Evolutionary conservation across 768 basidiomycete species (phyloP).

Genomic region (Strobilomyces echinocephalus): DNA sequence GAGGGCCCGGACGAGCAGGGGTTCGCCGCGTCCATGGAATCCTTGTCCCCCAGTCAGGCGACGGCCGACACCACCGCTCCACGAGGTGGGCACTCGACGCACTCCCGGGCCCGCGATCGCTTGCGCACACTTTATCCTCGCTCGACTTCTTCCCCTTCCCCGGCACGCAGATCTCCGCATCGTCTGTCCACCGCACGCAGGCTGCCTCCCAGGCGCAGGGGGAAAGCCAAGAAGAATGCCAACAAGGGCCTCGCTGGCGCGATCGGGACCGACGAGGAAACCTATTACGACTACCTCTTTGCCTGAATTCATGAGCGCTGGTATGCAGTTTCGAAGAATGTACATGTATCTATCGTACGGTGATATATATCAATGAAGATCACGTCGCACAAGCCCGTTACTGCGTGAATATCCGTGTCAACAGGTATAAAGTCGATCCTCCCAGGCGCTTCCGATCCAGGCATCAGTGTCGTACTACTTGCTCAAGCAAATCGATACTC

Average conservation of each 20-base stretch:
- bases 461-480: neutral
- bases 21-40: constrained; percentile 33
- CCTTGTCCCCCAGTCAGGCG: constrained; percentile 29
- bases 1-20: constrained; percentile 27
- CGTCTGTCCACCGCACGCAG: constrained; percentile 19
- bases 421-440: constrained; percentile 53
- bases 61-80: neutral
- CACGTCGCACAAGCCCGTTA: constrained; percentile 16
- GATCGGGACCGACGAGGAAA: constrained; percentile 11
- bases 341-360: constrained; percentile 3
- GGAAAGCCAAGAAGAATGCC: constrained; percentile 17
- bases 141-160: constrained; percentile 53
- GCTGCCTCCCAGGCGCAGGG: constrained; percentile 8
- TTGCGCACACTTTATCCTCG: constrained; percentile 32
- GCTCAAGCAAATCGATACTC: constrained; percentile 12
- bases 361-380: neutral
- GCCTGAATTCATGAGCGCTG: constrained; percentile 20
- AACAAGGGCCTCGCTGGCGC: constrained; percentile 15
- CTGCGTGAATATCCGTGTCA: constrained; percentile 49
- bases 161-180: constrained; percentile 36
- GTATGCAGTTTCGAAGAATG: neutral
- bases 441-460: constrained; percentile 43
- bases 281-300: constrained; percentile 46
- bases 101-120: constrained; percentile 22
- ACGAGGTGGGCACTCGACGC: constrained; percentile 3